Base-by-base conservation (phyloP, 176 grass and related monocot genomes). In the Cocos nucifera region DNA sequence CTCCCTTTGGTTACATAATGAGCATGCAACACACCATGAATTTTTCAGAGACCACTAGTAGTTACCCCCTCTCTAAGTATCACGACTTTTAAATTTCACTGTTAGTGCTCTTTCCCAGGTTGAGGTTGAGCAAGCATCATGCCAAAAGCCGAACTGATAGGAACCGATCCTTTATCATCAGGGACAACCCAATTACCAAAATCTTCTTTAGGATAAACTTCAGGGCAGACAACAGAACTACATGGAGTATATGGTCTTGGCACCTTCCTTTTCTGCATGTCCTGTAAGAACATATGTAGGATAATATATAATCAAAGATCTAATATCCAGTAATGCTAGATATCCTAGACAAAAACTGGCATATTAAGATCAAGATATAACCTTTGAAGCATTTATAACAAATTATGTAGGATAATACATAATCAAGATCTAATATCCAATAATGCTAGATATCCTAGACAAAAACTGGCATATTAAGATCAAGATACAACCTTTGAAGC, bases 261-360 rank as follows among this genome's bases (percentile, higher is more conserved):
- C 51, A 97, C 92, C 81, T 85, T 97, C 73, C 83, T 82, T 82
- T 74, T 91, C 66, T 80, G 73, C 62, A 85, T 64, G 61, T 91
- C 84, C 92, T 97, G 72, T 63, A 69, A 22, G 64, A 73, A 6
- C 70, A 66, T 71, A 18, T 25, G 17, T 17, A 70, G 32, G 50
- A 22, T 74, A 25, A 50, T 16, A 17, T 48, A 3, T 22, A 8
- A 66, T 21, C 29, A 50, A 50, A 57, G 56, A 73, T 55, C 66
- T 61, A 71, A 74, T 57, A 66, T 17, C 23, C 16, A 17, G 54
- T 49, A 50, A 67, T 58, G 19, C 61, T 59, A 57, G 64, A 49
- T 39, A n/a, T 8, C n/a, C 17, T n/a, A 32, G 29, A 61, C 27
- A n/a, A 15, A 17, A 18, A 44, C 17, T 61, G 25, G 25, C 26